These are phyloP conservation scores for Cladophialophora psammophila DNA, from an alignment of 2,329 filamentous ascomycete genomes.

Conservation along the genomic window DNA sequence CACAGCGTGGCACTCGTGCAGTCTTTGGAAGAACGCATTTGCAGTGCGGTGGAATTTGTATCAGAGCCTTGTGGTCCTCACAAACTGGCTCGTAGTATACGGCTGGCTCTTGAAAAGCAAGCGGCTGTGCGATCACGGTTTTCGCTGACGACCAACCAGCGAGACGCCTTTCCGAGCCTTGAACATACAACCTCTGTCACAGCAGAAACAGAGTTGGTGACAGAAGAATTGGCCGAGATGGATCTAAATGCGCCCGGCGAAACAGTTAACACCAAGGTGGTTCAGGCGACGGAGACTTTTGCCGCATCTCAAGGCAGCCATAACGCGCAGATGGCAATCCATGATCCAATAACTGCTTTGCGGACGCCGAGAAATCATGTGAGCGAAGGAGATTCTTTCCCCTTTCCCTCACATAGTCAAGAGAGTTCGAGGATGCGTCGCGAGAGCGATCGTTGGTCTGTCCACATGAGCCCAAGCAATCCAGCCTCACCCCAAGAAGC, in stretches of 20 bases:
- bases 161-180: not conserved
- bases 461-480: conserved; percentile 5
- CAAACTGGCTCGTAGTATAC: conserved; percentile 31
- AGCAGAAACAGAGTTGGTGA: conserved; percentile 10
- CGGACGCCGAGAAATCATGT: conserved; percentile 24
- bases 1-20: conserved; percentile 27
- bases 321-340: conserved; percentile 34
- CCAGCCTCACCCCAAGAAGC: conserved; percentile 11
- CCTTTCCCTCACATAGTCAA: conserved; percentile 26
- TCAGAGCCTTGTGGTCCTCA: conserved; percentile 32
- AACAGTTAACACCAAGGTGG: conserved; percentile 21
- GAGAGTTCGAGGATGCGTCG: conserved; percentile 24
- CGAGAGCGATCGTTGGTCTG: conserved; percentile 18
- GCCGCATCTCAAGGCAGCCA: conserved; percentile 30
- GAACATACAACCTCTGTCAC: not conserved
- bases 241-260: conserved; percentile 29
- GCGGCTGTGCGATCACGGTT: conserved; percentile 4
- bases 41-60: conserved; percentile 31
- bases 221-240: conserved; percentile 25
- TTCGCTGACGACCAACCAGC: not conserved
- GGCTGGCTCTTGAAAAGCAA: conserved; percentile 29
- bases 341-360: conserved; percentile 29
- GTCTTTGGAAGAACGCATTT: conserved; percentile 27
- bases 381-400: conserved; percentile 27
- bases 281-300: conserved; percentile 35